A percentile compares a stretch with the other conserved stretches of the same genome.
Conservation (phyloP, 1,284 basidiomycete genomes). For the Inonotus obliquus region DNA sequence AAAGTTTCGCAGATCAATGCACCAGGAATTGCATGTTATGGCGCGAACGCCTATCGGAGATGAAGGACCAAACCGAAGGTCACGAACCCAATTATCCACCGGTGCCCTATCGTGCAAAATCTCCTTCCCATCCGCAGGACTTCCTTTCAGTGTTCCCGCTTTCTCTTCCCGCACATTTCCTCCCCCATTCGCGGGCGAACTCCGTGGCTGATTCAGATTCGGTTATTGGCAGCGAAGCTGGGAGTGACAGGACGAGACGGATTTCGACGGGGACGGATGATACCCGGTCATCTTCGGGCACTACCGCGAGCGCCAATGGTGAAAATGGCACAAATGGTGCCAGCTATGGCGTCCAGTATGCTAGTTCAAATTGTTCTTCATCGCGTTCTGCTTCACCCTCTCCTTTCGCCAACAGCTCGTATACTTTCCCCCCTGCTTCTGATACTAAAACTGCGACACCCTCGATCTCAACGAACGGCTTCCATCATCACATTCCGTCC, state of each 20-base stretch:
- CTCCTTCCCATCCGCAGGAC: conserved; percentile 41
- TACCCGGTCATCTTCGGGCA: conserved; percentile 9
- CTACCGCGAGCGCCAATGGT: not conserved
- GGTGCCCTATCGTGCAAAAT: conserved; percentile 20
- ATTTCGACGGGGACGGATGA: conserved; percentile 27
- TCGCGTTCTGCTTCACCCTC: conserved; percentile 13
- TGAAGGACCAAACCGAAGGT: conserved; percentile 27
- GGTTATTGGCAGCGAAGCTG: conserved; percentile 27
- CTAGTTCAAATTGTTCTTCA: conserved; percentile 23
- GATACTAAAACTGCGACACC: not conserved
- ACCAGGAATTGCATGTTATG: conserved; percentile 61
- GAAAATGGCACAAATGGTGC: conserved; percentile 18
- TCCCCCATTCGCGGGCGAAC: not conserved
- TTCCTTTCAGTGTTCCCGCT: conserved; percentile 59
- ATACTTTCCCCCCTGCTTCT: conserved; percentile 1
- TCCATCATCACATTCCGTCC: not conserved
- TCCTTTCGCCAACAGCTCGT: not conserved
- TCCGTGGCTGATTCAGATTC: conserved; percentile 25
- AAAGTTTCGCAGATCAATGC: conserved; percentile 58
- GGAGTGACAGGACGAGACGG: conserved; percentile 18
- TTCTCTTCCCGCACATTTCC: conserved; percentile 43
- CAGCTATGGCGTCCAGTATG: conserved; percentile 22
- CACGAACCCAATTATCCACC: conserved; percentile 11
- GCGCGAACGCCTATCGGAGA: conserved; percentile 46
- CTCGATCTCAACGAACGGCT: not conserved